Percentiles rank a stretch among this genome's conserved stretches.
Evolutionary conservation across 345 rosid genomes (phyloP).

Genomic region (Aurinia saxatilis): DNA sequence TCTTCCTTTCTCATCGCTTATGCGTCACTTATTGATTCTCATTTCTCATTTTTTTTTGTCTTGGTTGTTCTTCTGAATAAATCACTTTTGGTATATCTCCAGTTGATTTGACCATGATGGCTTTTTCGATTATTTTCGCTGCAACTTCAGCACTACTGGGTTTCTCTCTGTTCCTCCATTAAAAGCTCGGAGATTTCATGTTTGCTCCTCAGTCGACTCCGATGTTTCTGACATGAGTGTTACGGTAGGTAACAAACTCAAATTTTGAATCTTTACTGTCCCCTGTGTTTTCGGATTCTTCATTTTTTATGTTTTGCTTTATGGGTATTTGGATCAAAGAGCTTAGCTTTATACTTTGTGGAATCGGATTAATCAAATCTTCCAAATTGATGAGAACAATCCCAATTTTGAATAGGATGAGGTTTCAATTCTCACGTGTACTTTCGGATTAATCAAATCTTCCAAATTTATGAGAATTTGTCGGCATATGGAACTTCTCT

Average conservation of each 20-base stretch:
- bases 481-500: too few relatives aligned
- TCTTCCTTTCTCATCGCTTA: too few relatives aligned
- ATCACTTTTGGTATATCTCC: conserved; percentile 3
- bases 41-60: neutral
- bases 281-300: conserved; percentile 19
- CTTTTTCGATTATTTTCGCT: conserved; percentile 64
- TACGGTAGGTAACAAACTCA: conserved; percentile 46
- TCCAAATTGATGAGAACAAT: too few relatives aligned
- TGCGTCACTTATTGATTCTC: neutral
- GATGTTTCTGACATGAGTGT: conserved; percentile 91
- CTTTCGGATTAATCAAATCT: neutral
- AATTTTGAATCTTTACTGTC: neutral
- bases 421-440: neutral
- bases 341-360: conserved; percentile 4
- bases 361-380: too few relatives aligned
- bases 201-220: conserved; percentile 62
- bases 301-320: neutral
- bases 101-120: conserved; percentile 57
- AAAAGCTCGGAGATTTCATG: conserved; percentile 38
- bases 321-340: too few relatives aligned
- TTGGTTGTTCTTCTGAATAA: neutral
- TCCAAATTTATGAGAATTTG: too few relatives aligned
- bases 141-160: conserved; percentile 46
- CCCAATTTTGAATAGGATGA: neutral
- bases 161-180: conserved; percentile 31